Evolutionary conservation across 2,329 filamentous ascomycete genomes (phyloP).

Genomic region (Colletotrichum sp.): DNA sequence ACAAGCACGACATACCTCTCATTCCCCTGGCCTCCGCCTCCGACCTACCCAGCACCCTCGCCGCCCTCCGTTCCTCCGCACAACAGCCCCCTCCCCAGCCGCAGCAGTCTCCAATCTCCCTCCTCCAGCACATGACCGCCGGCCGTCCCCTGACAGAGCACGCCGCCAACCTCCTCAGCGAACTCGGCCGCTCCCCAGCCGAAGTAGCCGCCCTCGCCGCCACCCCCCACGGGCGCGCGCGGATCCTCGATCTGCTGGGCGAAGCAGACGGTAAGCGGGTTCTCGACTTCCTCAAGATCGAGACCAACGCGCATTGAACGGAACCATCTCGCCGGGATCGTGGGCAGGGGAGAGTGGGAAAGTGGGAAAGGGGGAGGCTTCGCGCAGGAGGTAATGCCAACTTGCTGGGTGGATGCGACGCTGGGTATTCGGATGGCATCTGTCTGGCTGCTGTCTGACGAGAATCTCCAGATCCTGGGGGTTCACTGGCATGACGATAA

Average conservation of each 20-base stretch:
- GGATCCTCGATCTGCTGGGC: slow-evolving; percentile 32
- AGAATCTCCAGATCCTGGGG: not conserved
- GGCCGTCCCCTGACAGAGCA: slow-evolving; percentile 25
- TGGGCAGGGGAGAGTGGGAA: not conserved
- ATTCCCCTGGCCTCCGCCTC: slow-evolving; percentile 43
- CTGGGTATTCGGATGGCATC: not conserved
- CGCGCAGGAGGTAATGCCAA: not conserved
- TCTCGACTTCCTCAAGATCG: slow-evolving; percentile 31
- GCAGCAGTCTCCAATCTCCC: not conserved
- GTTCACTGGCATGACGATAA: not conserved
- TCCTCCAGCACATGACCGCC: slow-evolving; percentile 23
- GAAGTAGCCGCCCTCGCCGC: slow-evolving; percentile 28
- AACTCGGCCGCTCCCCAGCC: slow-evolving; percentile 28
- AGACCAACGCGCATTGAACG: not conserved
- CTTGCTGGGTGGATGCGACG: not conserved
- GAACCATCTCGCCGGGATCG: not conserved
- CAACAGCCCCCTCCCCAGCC: not conserved
- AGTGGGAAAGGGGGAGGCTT: not conserved
- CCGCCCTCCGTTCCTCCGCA: slow-evolving; percentile 34
- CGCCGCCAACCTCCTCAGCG: slow-evolving; percentile 32
- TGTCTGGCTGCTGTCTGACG: not conserved
- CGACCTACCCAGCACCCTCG: slow-evolving; percentile 41
- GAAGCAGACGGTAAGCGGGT: slow-evolving; percentile 31
- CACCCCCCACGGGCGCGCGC: slow-evolving; percentile 20
- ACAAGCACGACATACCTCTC: slow-evolving; percentile 39